Evolutionary conservation across 164 flowering plant species (phyloP).

Genomic region (Berberis vulgaris): DNA sequence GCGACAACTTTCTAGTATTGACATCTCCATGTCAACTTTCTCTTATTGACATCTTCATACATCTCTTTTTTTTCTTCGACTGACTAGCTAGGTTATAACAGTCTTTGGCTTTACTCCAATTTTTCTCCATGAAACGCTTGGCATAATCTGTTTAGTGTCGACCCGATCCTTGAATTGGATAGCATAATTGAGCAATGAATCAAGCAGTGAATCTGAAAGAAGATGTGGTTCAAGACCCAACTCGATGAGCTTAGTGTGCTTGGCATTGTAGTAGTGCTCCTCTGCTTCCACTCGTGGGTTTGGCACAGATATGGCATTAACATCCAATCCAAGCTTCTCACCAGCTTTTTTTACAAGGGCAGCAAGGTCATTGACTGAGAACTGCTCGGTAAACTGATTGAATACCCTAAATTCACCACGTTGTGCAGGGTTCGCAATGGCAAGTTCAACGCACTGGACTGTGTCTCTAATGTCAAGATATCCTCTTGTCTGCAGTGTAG

Average conservation of each 20-base stretch:
- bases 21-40: conserved; percentile 8
- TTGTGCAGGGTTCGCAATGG: conserved; percentile 82
- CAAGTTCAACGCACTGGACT: conserved; percentile 92
- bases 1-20: too few species aligned
- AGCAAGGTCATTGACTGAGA: conserved; percentile 89
- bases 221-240: conserved; percentile 86
- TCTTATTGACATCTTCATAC: conserved; percentile 7
- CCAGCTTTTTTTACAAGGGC: conserved; percentile 83
- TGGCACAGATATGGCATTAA: conserved; percentile 64
- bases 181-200: conserved; percentile 75
- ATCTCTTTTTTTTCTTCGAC: background rate
- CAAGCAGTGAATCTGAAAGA: conserved; percentile 85
- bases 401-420: conserved; percentile 89
- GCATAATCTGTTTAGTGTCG: conserved; percentile 85
- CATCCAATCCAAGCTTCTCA: conserved; percentile 73
- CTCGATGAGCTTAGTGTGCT: conserved; percentile 85
- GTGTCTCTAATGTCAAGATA: conserved; percentile 97
- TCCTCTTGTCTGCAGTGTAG: conserved; percentile 65
- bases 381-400: conserved; percentile 97
- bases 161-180: conserved; percentile 67
- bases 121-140: conserved; percentile 83
- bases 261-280: conserved; percentile 94
- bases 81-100: conserved; percentile 30
- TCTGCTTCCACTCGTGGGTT: conserved; percentile 97
- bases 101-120: conserved; percentile 72